Percentiles rank a stretch among this genome's conserved stretches.
Evolutionary conservation across 306 rosid species (phyloP).

Genomic region (Gillenia trifoliata): DNA sequence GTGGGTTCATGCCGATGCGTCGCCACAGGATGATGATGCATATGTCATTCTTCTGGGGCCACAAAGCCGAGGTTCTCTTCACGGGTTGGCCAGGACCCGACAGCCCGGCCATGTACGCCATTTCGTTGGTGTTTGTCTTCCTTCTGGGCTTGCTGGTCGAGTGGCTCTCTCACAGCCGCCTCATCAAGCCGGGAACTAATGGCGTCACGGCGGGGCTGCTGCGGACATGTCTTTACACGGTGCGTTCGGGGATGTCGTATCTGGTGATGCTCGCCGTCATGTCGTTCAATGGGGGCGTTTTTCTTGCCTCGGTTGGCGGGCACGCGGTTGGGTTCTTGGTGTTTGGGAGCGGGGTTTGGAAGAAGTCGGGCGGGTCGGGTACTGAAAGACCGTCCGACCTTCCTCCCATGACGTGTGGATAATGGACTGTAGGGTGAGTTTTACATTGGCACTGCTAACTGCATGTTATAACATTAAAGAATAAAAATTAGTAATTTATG

Average conservation of each 20-base stretch:
- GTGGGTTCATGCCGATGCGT: background rate
- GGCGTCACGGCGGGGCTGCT: background rate
- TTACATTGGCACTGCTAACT: background rate
- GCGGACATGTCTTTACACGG: background rate
- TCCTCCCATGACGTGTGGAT: background rate
- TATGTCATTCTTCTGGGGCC: slow-evolving; percentile 27
- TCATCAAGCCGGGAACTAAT: background rate
- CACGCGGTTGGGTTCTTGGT: slow-evolving; percentile 7
- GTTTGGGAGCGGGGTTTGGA: background rate
- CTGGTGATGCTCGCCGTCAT: slow-evolving; percentile 15
- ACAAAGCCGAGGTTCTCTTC: slow-evolving; percentile 9
- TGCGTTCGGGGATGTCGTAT: slow-evolving; percentile 11
- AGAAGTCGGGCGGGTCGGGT: slow-evolving; percentile 1
- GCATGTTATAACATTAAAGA: too few relatives aligned
- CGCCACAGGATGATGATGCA: slow-evolving; percentile 5
- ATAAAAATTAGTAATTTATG: too few relatives aligned
- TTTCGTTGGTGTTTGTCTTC: slow-evolving; percentile 8
- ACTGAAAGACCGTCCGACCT: background rate
- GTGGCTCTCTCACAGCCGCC: slow-evolving; percentile 2
- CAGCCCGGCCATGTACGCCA: slow-evolving; percentile 1
- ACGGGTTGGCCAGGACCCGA: slow-evolving; percentile 13
- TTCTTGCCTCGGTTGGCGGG: slow-evolving; percentile 1
- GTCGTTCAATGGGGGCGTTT: slow-evolving; percentile 19
- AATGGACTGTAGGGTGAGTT: too few relatives aligned
- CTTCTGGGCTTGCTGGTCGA: background rate